A percentile compares a stretch with the other conserved stretches of the same genome.
These are phyloP conservation scores for Ustilago trichophora DNA, from an alignment of 1,284 basidiomycete species.

Conservation along the genomic window DNA sequence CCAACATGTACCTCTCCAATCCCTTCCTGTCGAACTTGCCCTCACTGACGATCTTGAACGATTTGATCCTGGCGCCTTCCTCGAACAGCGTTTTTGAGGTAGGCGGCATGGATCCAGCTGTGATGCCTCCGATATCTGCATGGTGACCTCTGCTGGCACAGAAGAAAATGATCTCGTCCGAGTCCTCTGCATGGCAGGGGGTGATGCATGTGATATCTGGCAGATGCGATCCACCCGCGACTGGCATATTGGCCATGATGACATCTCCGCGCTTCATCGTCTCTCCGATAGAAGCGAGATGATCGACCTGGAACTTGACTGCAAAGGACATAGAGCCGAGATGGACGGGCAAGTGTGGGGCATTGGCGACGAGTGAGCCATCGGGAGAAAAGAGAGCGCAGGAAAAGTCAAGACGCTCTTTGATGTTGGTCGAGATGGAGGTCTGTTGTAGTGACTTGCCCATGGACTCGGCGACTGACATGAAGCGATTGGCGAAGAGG, in stretches of 20 bases:
- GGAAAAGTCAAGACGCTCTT: slow-evolving; percentile 86
- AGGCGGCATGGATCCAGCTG: slow-evolving; percentile 91
- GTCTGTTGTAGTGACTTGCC: slow-evolving; percentile 85
- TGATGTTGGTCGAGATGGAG: slow-evolving; percentile 88
- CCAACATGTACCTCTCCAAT: slow-evolving; percentile 80
- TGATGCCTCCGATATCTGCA: slow-evolving; percentile 75
- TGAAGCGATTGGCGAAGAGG: slow-evolving; percentile 89
- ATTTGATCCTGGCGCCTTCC: slow-evolving; percentile 90
- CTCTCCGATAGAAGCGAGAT: slow-evolving; percentile 69
- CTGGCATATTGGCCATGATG: slow-evolving; percentile 87
- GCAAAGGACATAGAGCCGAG: slow-evolving; percentile 72
- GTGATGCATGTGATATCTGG: slow-evolving; percentile 87
- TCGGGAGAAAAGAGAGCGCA: slow-evolving; percentile 88
- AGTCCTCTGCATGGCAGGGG: slow-evolving; percentile 77
- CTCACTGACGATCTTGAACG: slow-evolving; percentile 88
- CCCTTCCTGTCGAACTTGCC: slow-evolving; percentile 83
- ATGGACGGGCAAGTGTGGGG: slow-evolving; percentile 80
- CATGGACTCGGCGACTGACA: slow-evolving; percentile 92
- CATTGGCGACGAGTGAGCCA: slow-evolving; percentile 89
- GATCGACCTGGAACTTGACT: slow-evolving; percentile 86
- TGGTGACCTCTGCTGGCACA: slow-evolving; percentile 84
- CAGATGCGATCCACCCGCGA: slow-evolving; percentile 77
- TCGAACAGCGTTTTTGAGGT: slow-evolving; percentile 88
- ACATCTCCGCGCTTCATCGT: slow-evolving; percentile 82
- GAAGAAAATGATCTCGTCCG: slow-evolving; percentile 84